Conservation (phyloP, 2,329 filamentous ascomycete genomes). For the Didymosphaeria variabile region DNA sequence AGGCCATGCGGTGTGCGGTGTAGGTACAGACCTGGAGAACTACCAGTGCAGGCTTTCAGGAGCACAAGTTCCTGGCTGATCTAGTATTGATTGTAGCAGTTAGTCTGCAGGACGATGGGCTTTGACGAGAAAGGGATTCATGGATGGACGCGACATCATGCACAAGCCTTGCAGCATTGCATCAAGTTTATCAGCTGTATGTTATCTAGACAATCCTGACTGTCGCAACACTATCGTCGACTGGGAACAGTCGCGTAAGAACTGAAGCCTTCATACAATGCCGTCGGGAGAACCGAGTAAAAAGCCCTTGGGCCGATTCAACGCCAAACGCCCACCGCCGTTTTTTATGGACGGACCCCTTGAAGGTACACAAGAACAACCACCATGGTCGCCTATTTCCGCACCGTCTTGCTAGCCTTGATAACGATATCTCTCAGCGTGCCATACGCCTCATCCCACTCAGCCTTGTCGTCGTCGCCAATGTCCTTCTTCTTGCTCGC, state of each 20-base stretch:
- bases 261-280: constrained; percentile 7
- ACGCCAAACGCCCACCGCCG: constrained; percentile 14
- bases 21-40: no score
- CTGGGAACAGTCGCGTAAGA: neutral
- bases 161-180: neutral
- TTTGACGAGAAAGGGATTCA: neutral
- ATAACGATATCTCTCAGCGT: constrained; percentile 67
- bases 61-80: no score
- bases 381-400: constrained; percentile 50
- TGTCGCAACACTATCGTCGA: constrained; percentile 1
- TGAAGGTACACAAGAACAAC: neutral
- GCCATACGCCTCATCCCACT: constrained; percentile 62
- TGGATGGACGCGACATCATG: neutral
- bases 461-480: constrained; percentile 56
- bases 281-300: constrained; percentile 1
- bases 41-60: no score
- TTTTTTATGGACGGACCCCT: constrained; percentile 1
- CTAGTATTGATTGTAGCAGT: no score
- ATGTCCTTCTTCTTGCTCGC: constrained; percentile 61
- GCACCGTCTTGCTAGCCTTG: constrained; percentile 67
- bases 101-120: neutral
- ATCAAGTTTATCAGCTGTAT: neutral
- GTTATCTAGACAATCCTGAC: neutral
- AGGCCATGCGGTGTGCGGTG: no score
- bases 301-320: constrained; percentile 4